A percentile compares a stretch with the other conserved stretches of the same genome.
These are phyloP conservation scores for Pythium vanterpoolii DNA, from an alignment of 352 stramenopile species.

Conservation along the genomic window DNA sequence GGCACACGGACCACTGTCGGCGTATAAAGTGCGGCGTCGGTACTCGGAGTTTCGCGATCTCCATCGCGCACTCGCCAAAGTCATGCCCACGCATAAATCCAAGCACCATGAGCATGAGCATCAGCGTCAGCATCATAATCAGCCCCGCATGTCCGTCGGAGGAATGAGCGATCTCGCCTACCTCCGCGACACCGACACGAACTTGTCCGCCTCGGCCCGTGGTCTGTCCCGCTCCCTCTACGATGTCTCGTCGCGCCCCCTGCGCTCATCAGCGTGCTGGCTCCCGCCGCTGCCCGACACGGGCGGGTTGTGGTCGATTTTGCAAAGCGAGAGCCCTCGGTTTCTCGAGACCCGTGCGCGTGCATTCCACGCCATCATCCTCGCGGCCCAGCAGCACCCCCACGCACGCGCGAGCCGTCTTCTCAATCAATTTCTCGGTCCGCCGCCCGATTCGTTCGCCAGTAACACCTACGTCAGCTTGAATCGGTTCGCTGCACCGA, in stretches of 20 bases:
- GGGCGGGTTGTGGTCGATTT: constrained; percentile 69
- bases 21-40: constrained; percentile 73
- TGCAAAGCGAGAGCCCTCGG: constrained; percentile 59
- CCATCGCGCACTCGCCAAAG: constrained; percentile 40
- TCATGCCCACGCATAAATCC: constrained; percentile 43
- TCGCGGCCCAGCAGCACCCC: constrained; percentile 45
- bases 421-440: constrained; percentile 68
- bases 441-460: constrained; percentile 57
- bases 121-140: constrained; percentile 9
- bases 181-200: not conserved
- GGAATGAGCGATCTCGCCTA: not conserved
- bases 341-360: constrained; percentile 58
- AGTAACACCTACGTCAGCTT: constrained; percentile 76
- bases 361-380: constrained; percentile 68
- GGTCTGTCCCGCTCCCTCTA: constrained; percentile 1
- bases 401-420: constrained; percentile 47
- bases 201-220: not conserved
- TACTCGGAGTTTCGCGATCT: constrained; percentile 75
- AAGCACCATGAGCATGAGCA: constrained; percentile 6
- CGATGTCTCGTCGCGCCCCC: not conserved
- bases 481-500: constrained; percentile 69
- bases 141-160: constrained; percentile 9
- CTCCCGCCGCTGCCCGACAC: constrained; percentile 63
- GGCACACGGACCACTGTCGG: constrained; percentile 60
- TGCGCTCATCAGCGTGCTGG: not conserved